Evolutionary conservation across 2,329 filamentous ascomycete species (phyloP).

Genomic region (Fusarium tjaetaba): DNA sequence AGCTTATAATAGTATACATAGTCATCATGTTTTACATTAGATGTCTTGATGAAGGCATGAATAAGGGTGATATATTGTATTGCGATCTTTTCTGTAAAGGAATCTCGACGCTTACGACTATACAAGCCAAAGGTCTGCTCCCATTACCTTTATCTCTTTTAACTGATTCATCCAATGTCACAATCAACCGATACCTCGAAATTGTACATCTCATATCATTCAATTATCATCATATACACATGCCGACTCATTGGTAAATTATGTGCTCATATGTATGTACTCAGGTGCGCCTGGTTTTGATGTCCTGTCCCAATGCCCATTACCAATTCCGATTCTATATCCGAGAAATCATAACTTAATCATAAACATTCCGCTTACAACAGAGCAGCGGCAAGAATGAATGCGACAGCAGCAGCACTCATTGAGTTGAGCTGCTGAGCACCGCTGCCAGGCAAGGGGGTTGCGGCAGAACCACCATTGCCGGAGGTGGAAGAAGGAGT

Average conservation of each 20-base stretch:
- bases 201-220: neutral
- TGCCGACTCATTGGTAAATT: neutral
- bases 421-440: slow-evolving; percentile 45
- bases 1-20: too few species aligned
- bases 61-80: too few species aligned
- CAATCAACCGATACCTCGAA: neutral
- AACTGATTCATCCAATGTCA: neutral
- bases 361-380: slow-evolving; percentile 35
- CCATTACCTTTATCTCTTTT: neutral
- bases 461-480: slow-evolving; percentile 11
- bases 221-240: neutral
- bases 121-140: too few species aligned
- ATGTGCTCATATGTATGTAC: slow-evolving; percentile 6
- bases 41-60: too few species aligned
- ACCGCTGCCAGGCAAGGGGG: slow-evolving; percentile 25
- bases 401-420: slow-evolving; percentile 45
- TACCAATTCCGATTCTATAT: slow-evolving; percentile 8
- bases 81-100: too few species aligned
- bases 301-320: neutral
- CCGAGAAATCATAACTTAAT: neutral
- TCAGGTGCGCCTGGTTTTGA: neutral
- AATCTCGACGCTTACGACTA: too few species aligned
- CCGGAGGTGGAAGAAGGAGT: slow-evolving; percentile 41
- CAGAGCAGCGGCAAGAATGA: slow-evolving; percentile 45
- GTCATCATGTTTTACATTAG: too few species aligned